These are phyloP conservation scores for Carnegiea gigantea DNA, from an alignment of 179 eudicot species.

Conservation along the genomic window DNA sequence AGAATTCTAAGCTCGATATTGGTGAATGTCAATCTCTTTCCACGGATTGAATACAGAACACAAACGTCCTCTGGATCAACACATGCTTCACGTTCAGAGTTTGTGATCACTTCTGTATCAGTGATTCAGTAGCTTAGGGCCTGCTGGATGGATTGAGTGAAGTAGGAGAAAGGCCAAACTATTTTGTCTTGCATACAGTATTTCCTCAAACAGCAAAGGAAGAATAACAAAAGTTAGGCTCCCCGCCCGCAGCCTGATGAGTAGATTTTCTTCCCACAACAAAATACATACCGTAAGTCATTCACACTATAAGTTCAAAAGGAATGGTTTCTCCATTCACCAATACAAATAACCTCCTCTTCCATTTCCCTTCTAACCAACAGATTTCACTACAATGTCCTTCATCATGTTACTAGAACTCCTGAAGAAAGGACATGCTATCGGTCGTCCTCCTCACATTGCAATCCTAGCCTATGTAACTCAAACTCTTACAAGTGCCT, in stretches of 20 bases:
- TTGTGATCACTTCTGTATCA: background rate
- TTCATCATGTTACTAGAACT: no score
- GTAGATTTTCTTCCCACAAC: background rate
- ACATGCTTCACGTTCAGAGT: background rate
- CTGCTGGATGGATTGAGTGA: background rate
- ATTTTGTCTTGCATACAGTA: no score
- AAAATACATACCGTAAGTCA: background rate
- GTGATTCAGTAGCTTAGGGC: background rate
- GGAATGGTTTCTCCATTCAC: no score
- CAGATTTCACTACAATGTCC: no score
- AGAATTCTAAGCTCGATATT: background rate
- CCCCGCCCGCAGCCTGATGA: background rate
- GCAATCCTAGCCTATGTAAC: no score
- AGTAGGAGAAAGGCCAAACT: background rate
- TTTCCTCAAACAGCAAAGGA: background rate
- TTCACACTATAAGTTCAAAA: no score
- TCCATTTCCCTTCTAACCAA: no score
- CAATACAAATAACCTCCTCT: no score
- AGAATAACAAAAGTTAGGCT: background rate
- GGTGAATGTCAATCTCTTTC: background rate
- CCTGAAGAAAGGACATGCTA: no score
- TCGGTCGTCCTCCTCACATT: no score
- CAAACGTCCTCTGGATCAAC: no score
- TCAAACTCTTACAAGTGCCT: no score
- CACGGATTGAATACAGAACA: background rate